A percentile compares a stretch with the other conserved stretches of the same genome.
Evolutionary conservation across 2,329 filamentous ascomycete genomes (phyloP).

Genomic region (Tolypocladium capitatum): DNA sequence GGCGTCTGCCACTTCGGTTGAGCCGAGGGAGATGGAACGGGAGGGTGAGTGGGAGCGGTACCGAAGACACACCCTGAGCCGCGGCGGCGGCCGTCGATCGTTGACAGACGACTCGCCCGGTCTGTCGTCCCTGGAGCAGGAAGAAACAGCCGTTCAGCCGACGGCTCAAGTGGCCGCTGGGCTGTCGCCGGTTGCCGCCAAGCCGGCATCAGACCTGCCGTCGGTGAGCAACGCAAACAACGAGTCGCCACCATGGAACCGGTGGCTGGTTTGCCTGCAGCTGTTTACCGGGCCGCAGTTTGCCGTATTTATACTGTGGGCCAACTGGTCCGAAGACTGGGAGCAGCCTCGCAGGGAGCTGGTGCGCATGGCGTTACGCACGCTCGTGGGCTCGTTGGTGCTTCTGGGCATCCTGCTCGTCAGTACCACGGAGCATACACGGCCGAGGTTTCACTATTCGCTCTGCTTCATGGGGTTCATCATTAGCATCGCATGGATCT

Average conservation of each 20-base stretch:
- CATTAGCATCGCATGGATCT: conserved; percentile 92
- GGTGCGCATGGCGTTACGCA: conserved; percentile 43
- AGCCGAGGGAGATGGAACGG: conserved; percentile 19
- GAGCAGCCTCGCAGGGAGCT: conserved; percentile 38
- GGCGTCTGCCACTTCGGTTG: conserved; percentile 21
- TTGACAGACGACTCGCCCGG: conserved; percentile 4
- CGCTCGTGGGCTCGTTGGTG: conserved; percentile 55
- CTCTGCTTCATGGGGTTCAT: conserved; percentile 83
- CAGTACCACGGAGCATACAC: conserved; percentile 53
- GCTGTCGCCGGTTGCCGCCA: conserved; percentile 5
- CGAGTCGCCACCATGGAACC: conserved; percentile 58
- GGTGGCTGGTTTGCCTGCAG: conserved; percentile 79
- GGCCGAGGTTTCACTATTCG: conserved; percentile 61
- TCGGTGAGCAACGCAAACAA: conserved; percentile 20
- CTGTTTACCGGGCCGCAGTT: conserved; percentile 81
- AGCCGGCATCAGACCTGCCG: conserved; percentile 19
- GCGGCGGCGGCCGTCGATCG: conserved; percentile 11
- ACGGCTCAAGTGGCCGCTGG: not conserved
- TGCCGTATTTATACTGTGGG: conserved; percentile 63
- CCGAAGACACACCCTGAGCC: conserved; percentile 29
- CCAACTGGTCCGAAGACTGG: conserved; percentile 47
- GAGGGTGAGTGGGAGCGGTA: conserved; percentile 50
- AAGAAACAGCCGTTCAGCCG: conserved; percentile 7
- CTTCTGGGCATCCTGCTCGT: conserved; percentile 53
- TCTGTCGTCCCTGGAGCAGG: conserved; percentile 9